Base-by-base conservation (phyloP, 2,329 filamentous ascomycete genomes). In the Sporothrix mexicana region DNA sequence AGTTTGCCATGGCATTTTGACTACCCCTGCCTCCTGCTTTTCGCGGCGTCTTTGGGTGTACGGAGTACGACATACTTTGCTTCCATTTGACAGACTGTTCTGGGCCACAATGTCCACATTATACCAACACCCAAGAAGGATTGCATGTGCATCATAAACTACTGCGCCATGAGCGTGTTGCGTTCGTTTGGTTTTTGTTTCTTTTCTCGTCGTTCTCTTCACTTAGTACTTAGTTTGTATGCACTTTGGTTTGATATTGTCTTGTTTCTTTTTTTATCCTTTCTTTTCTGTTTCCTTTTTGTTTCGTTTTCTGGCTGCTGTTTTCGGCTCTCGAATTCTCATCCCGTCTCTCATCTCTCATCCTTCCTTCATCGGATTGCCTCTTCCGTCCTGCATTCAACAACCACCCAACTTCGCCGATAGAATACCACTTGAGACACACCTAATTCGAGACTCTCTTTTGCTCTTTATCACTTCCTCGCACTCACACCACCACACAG, bases 151-250 rank as follows among this genome's bases (percentile, higher is more conserved):
- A 59, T 25, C 13, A 12, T 25, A 36, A 36, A 36, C 25, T 59
- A 36, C 55, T 59, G 23, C 55, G 25, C 55, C 55, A 59, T 12
- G 55, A 36, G 55, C 55, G 17, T 59, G 55, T 59, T 59, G 5
- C 25, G 25, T 17, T 41, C 2, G 25, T 36, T 59, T 20, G 51
- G 10, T 36, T 36, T 36, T 23, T 55, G 51, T 9, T 17, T 36
- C 25, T 7, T 59, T 36, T 12, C 12, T 6, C 6, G 20, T 36
- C 2, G 55, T 36, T 36, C 55, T 36, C 5, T 36, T 36, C 7
- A 36, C 30, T 7, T 7, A 36, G 30, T 36, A 36, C 4, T 4
- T 36, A 36, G 25, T 59, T 59, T 59, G 51, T 4, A 23, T 23
- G 20, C 20, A 20, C 23, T 30, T 57, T 59, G 30, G 30, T 36